phyloP scores from a whole-genome alignment of 345 rosid genomes.

The Moricandia arvensis region DNA sequence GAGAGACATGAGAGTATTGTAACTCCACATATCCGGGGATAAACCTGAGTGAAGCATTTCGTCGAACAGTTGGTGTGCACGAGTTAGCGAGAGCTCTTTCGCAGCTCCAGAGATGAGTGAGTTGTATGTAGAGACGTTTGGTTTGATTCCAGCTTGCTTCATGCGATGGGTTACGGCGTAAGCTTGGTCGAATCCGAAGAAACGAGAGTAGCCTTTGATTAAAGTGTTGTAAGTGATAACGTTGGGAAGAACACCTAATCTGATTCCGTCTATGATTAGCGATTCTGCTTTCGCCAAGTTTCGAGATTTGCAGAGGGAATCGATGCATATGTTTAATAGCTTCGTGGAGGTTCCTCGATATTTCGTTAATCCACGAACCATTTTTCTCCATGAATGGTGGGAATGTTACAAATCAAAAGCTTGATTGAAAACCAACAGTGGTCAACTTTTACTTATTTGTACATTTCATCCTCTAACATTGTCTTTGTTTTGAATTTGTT shows the following conservation, averaged over 20 bases:
- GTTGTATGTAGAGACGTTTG: conserved; percentile 62
- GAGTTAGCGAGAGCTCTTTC: conserved; percentile 31
- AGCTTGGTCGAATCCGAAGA: conserved; percentile 55
- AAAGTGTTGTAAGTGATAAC: conserved; percentile 71
- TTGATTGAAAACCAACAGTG: too few relatives aligned
- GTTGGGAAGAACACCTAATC: conserved; percentile 71
- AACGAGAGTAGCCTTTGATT: conserved; percentile 56
- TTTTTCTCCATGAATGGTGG: neutral
- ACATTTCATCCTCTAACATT: too few relatives aligned
- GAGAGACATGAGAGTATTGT: conserved; percentile 69
- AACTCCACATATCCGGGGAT: conserved; percentile 67
- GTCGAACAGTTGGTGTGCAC: conserved; percentile 58
- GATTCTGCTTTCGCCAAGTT: conserved; percentile 65
- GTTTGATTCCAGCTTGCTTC: conserved; percentile 60
- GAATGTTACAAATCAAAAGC: neutral
- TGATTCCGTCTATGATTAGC: conserved; percentile 53
- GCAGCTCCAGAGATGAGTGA: conserved; percentile 66
- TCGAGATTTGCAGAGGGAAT: conserved; percentile 53
- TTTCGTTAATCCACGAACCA: conserved; percentile 35
- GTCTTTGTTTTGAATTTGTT: too few relatives aligned
- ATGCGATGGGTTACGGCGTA: conserved; percentile 53
- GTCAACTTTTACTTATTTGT: too few relatives aligned
- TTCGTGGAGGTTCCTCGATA: conserved; percentile 48
- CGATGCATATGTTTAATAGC: conserved; percentile 58
- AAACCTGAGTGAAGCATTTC: conserved; percentile 65